Percentiles rank a stretch among this genome's conserved stretches.
Conservation (phyloP, 176 grass and related monocot species). For the Tillandsia leiboldiana region DNA sequence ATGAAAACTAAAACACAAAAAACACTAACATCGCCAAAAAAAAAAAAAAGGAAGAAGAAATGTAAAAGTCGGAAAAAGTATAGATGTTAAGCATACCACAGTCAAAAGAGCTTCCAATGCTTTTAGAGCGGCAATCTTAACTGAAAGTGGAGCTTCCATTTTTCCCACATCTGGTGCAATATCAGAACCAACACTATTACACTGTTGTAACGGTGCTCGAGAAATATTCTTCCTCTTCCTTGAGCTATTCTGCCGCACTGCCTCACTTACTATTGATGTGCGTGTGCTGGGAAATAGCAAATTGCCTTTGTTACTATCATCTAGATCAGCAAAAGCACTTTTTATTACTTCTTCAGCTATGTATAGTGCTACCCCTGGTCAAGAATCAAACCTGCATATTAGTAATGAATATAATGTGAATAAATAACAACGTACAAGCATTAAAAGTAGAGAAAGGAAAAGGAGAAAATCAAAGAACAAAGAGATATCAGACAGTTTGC, state of each 20-base stretch:
- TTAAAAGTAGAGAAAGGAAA: neutral
- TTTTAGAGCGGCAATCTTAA: slow-evolving; percentile 71
- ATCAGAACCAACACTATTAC: neutral
- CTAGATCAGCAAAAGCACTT: slow-evolving; percentile 73
- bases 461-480: neutral
- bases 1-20: neutral
- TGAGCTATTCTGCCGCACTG: slow-evolving; percentile 35
- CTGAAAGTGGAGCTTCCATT: slow-evolving; percentile 30
- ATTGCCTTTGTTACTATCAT: slow-evolving; percentile 30
- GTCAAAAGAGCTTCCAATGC: slow-evolving; percentile 74
- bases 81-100: slow-evolving; percentile 45
- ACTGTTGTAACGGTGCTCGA: neutral
- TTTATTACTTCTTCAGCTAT: slow-evolving; percentile 58
- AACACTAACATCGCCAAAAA: neutral
- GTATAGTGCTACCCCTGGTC: slow-evolving; percentile 61
- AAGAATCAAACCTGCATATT: slow-evolving; percentile 24
- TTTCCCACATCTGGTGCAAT: slow-evolving; percentile 10
- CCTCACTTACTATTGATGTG: slow-evolving; percentile 25
- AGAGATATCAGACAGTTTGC: neutral
- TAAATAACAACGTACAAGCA: slow-evolving; percentile 7
- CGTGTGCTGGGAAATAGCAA: slow-evolving; percentile 3
- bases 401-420: slow-evolving; percentile 18
- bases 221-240: slow-evolving; percentile 63
- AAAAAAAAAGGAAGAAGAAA: neutral
- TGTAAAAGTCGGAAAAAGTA: neutral